phyloP scores from a whole-genome alignment of 192 early-diverging fungal species.

The Podila epicladia region DNA sequence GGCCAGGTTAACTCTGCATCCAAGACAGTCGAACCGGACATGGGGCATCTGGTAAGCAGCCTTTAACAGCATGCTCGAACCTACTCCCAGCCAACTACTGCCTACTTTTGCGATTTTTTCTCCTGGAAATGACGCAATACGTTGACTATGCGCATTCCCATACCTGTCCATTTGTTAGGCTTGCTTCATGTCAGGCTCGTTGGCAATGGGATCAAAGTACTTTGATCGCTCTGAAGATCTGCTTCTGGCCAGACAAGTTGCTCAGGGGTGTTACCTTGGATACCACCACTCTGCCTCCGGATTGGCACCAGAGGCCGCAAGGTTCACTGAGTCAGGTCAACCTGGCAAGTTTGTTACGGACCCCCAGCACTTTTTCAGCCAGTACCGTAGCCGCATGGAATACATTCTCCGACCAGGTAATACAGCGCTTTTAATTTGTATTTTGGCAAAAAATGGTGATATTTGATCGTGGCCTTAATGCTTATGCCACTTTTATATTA shows the following conservation, averaged over 20 bases:
- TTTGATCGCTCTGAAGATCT: conserved; percentile 44
- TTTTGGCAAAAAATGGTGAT: background rate
- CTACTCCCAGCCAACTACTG: background rate
- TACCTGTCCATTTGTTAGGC: conserved; percentile 36
- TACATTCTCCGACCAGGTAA: conserved; percentile 67
- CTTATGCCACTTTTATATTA: conserved; percentile 7
- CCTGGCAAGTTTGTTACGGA: conserved; percentile 5
- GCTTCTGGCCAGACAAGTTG: conserved; percentile 48
- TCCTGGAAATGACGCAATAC: background rate
- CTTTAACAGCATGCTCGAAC: background rate
- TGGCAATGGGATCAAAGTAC: conserved; percentile 57
- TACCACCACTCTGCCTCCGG: conserved; percentile 59
- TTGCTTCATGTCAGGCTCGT: conserved; percentile 63
- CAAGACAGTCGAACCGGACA: conserved; percentile 21
- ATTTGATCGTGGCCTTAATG: background rate
- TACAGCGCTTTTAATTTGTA: background rate
- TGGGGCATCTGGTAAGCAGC: conserved; percentile 48
- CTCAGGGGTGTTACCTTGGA: conserved; percentile 59
- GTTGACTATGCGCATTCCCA: background rate
- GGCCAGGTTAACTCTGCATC: conserved; percentile 10
- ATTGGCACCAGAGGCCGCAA: conserved; percentile 60
- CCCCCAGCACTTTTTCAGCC: conserved; percentile 16
- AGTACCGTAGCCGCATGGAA: conserved; percentile 5
- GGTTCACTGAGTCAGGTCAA: conserved; percentile 21
- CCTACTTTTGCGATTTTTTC: conserved; percentile 5